Evolutionary conservation across 2,329 filamentous ascomycete genomes (phyloP), one percentile per base, ranked within the genome.

Genomic region (Pestalotiopsis sp.): DNA sequence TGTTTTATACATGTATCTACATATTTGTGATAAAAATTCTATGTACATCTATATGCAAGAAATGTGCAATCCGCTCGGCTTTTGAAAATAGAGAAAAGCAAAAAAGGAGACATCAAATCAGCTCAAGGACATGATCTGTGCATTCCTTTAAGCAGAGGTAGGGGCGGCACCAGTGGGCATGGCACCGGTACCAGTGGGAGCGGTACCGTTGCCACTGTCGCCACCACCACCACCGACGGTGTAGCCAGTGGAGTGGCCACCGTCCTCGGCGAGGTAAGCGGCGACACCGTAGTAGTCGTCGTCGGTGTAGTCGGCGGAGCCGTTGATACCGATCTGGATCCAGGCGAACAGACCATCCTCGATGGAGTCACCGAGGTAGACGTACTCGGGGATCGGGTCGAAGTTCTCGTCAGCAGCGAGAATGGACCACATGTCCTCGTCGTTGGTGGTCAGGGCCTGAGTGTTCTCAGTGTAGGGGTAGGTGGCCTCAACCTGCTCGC

Each of bases 301-400:
- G 11, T 72, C 71, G 36, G 66, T 73, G 68, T 76, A 77, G 64
- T 78, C 76, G 27, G 79, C 80, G 0, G 80, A 82, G 17, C 72
- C 73, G 70, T 85, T 83, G 70, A 85, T 80, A 41, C 83, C 83
- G 36, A 85, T 81, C 69, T 81, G 80, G 70, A 86, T 85, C 84
- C 83, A 86, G 13, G 82, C 83, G 49, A 85, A 80, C 31, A 86
- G 73, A 20, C 84, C 84, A 69, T 85, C 84, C 12, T 78, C 73
- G 23, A 86, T 75, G 23, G 79, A 76, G 38, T 87, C 82, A 4
- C 86, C 85, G 31, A 89, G 83, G 67, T 86, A 84, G 57, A 86
- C 77, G 71, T 84, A 87, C 76, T 88, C 82, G 25, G 86, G 80
- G 75, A 87, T 81, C 1, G 86, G 86, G 71, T 86, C 84, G 69